These are phyloP conservation scores for Colletotrichum caudatum DNA, from an alignment of 2,329 filamentous ascomycete genomes.

Conservation along the genomic window DNA sequence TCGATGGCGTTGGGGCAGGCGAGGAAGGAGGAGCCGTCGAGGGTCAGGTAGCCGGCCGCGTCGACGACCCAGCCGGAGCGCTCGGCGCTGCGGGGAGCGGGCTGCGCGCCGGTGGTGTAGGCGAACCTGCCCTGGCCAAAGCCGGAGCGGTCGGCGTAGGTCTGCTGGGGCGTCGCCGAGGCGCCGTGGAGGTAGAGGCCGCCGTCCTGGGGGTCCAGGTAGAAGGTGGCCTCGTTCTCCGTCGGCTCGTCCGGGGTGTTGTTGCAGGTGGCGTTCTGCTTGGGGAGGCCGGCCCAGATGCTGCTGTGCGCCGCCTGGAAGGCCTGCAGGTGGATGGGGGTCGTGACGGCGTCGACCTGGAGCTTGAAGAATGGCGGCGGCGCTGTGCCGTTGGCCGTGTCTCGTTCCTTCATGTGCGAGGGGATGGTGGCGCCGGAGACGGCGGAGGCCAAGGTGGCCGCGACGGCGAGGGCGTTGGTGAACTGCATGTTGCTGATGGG, in stretches of 20 bases:
- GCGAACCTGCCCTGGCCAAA: constrained; percentile 69
- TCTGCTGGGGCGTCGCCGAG: constrained; percentile 58
- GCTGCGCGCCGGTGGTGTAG: constrained; percentile 62
- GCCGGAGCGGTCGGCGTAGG: constrained; percentile 68
- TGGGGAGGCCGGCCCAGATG: constrained; percentile 58
- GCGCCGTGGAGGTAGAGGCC: constrained; percentile 62
- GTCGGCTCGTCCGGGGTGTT: constrained; percentile 45
- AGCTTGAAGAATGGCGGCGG: constrained; percentile 55
- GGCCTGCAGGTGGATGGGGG: constrained; percentile 58
- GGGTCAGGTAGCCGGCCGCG: constrained; percentile 57
- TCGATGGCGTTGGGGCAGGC: constrained; percentile 64
- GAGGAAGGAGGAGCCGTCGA: constrained; percentile 58
- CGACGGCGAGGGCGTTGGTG: constrained; percentile 42
- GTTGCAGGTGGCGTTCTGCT: constrained; percentile 64
- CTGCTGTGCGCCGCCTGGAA: constrained; percentile 59
- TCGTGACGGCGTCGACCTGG: constrained; percentile 63
- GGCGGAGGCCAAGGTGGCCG: constrained; percentile 47
- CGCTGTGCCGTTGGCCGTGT: constrained; percentile 45
- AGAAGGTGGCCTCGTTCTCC: constrained; percentile 62
- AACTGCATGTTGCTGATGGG: constrained; percentile 41
- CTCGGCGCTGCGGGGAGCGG: constrained; percentile 57
- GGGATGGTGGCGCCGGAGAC: constrained; percentile 39
- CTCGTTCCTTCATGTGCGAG: constrained; percentile 19
- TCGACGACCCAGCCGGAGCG: constrained; percentile 61
- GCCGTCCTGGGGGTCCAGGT: constrained; percentile 56